A percentile compares a stretch with the other conserved stretches of the same genome.
These are phyloP conservation scores for Noccaea caerulescens DNA, from an alignment of 345 rosid genomes.

Conservation along the genomic window DNA sequence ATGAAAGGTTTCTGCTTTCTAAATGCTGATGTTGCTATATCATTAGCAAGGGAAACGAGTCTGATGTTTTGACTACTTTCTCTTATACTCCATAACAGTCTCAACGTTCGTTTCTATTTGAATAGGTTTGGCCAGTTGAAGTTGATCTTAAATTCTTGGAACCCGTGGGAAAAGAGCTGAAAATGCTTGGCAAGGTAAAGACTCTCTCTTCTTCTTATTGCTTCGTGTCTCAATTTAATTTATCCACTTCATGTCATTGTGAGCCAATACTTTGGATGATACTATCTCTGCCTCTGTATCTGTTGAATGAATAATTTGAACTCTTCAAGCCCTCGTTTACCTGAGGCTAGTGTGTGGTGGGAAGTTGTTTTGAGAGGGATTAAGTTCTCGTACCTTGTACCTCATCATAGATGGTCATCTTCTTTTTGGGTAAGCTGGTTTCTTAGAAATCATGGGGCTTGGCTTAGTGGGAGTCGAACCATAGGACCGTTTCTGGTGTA, in stretches of 20 bases:
- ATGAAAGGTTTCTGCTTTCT: not conserved
- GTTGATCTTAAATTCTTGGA: conserved; percentile 77
- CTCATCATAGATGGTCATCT: conserved; percentile 19
- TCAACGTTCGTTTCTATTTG: conserved; percentile 21
- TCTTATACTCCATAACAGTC: not conserved
- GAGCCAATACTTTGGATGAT: not conserved
- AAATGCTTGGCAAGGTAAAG: conserved; percentile 81
- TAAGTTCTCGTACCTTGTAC: not conserved
- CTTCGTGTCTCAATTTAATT: not conserved
- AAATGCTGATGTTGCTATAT: not conserved
- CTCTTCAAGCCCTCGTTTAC: not conserved
- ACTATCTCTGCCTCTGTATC: conserved; percentile 1
- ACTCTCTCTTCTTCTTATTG: not conserved
- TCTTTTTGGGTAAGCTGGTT: not conserved
- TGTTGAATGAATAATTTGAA: not conserved
- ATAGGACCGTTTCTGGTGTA: not conserved
- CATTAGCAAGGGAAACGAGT: not conserved
- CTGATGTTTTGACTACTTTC: conserved; percentile 11
- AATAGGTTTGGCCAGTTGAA: conserved; percentile 88
- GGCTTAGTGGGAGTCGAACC: not conserved
- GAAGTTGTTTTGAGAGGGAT: not conserved
- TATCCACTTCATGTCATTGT: not conserved
- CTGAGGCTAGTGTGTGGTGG: conserved; percentile 9
- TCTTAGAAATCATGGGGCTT: not conserved
- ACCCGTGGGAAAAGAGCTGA: conserved; percentile 77